Conservation (phyloP, 2,329 filamentous ascomycete species). For the Madurella mycetomatis region DNA sequence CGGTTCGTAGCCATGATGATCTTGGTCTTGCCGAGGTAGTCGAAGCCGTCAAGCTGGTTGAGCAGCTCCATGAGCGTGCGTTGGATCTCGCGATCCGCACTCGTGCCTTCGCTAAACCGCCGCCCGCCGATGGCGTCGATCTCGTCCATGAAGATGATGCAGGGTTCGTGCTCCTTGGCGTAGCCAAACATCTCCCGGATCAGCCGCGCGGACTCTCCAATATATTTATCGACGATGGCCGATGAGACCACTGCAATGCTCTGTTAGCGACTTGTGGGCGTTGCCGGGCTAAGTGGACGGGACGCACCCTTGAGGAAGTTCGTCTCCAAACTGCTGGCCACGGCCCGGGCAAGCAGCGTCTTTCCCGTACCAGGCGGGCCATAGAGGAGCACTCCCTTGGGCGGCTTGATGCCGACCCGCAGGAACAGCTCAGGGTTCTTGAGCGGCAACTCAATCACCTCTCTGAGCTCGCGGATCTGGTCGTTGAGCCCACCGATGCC, state of each 20-base stretch:
- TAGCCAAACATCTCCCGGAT: constrained; percentile 99
- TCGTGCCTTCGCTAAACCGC: constrained; percentile 94
- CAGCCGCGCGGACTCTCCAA: constrained; percentile 92
- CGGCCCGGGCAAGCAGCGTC: constrained; percentile 87
- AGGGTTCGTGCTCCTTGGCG: constrained; percentile 97
- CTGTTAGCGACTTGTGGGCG: neutral
- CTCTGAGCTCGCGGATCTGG: constrained; percentile 92
- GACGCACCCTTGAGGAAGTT: constrained; percentile 90
- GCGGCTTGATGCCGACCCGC: constrained; percentile 96
- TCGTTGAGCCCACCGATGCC: constrained; percentile 98
- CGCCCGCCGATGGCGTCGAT: constrained; percentile 98
- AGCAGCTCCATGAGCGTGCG: constrained; percentile 97
- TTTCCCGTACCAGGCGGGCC: constrained; percentile 96
- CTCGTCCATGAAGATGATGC: constrained; percentile 99
- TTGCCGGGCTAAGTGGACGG: neutral
- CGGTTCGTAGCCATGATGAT: constrained; percentile 99
- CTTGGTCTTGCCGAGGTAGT: constrained; percentile 98
- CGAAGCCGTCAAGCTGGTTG: constrained; percentile 97
- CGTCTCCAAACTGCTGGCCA: constrained; percentile 93
- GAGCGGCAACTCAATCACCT: constrained; percentile 94
- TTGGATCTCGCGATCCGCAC: constrained; percentile 96
- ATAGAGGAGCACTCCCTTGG: constrained; percentile 94
- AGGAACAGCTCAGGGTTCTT: constrained; percentile 99
- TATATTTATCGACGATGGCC: constrained; percentile 99
- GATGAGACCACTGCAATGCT: constrained; percentile 82